Evolutionary conservation across 495 filamentous ascomycete genomes (phyloP), one percentile per base, ranked within the genome.

Genomic region (Xylaria cubensis): DNA sequence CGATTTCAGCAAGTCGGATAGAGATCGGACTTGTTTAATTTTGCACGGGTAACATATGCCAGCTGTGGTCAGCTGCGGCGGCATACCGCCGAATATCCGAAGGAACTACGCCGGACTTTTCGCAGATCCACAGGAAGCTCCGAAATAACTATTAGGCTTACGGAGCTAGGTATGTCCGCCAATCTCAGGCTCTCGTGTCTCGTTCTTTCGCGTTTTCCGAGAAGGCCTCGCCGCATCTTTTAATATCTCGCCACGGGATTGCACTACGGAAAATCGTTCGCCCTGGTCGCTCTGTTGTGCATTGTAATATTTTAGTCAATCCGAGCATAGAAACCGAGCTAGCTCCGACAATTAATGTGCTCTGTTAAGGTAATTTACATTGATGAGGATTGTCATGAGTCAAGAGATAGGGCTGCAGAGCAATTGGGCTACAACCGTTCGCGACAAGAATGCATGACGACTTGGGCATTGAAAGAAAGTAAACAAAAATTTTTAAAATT

Each of bases 121-220:
- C 2, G 50, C 10, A 26, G 50, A n/a, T 24, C 19, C 24, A 51
- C 48, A 21, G 48, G 6, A 42, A 42, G 39, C 10, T 51, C 21
- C 51, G 51, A 29, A 55, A 55, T 12, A 29, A 21, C 13, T 21
- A 13, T 13, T 7, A 0, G n/a, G 24, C 21, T 55, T 4, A 12
- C 53, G 53, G 53, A 56, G 53, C 53, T 56, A 56, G 53, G 53
- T 56, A 56, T 56, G 13, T 56, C 53, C 53, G 53, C 24, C 53
- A 56, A 32, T 56, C 29, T 56, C 12, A 26, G 26, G 53, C 53
- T 56, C 26, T 56, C 53, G 26, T 56, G 53, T 53, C 9, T 56
- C 53, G 53, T 56, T 56, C 53, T 26, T 56, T 56, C 53, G 53
- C 53, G 53, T 17, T 17, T 13, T 32, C 53, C 53, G 51, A 56